Percentiles rank a stretch among this genome's conserved stretches.
phyloP scores from a whole-genome alignment of 306 rosid species.

The Pterocarpus macrocarpus region DNA sequence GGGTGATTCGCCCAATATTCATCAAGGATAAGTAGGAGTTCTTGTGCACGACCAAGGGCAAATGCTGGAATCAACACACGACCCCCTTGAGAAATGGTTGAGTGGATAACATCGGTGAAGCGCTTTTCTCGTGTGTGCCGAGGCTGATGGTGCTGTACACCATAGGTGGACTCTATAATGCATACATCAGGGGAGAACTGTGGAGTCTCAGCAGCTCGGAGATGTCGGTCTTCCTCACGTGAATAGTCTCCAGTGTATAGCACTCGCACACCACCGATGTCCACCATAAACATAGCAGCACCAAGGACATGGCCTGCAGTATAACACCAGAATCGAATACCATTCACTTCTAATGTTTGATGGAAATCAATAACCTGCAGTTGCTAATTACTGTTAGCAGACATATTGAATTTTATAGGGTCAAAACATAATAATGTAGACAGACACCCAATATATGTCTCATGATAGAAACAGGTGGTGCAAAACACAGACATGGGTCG shows the following conservation, averaged over 20 bases:
- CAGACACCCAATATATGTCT: not conserved
- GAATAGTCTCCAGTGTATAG: constrained; percentile 98
- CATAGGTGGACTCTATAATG: constrained; percentile 94
- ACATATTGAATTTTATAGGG: constrained; percentile 1
- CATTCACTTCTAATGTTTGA: constrained; percentile 91
- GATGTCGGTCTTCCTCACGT: constrained; percentile 97
- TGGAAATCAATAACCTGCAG: constrained; percentile 96
- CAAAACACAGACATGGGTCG: not conserved
- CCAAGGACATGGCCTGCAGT: constrained; percentile 99
- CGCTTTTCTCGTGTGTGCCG: constrained; percentile 86
- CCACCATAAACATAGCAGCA: constrained; percentile 99
- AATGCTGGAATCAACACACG: constrained; percentile 91
- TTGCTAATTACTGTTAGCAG: constrained; percentile 40
- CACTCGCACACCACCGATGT: constrained; percentile 91
- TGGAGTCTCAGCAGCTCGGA: constrained; percentile 96
- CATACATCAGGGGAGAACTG: constrained; percentile 94
- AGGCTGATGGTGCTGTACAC: constrained; percentile 98
- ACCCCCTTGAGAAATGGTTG: constrained; percentile 92
- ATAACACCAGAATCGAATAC: constrained; percentile 97
- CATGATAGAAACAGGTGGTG: not conserved
- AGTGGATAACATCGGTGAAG: constrained; percentile 89
- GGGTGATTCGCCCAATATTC: constrained; percentile 97
- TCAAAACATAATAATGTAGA: not conserved
- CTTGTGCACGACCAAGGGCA: constrained; percentile 98
- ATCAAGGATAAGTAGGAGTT: constrained; percentile 92